Base-by-base conservation (phyloP, 352 stramenopile genomes). In the Phytopythium helicoides region DNA sequence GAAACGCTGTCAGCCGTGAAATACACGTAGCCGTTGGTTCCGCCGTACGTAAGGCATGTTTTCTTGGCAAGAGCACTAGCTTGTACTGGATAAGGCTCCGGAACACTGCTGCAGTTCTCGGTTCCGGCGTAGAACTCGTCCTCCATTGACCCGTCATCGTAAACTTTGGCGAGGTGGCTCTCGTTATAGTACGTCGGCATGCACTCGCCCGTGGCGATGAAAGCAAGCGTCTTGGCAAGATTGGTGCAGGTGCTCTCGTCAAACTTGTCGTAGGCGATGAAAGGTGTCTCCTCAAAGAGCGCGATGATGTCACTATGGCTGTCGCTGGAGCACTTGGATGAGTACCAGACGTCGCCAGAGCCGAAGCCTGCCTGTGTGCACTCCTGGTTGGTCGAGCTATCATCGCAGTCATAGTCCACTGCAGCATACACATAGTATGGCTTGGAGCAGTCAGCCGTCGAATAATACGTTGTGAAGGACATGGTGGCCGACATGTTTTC, bases 121-220 rank as follows among this genome's bases (percentile, higher is more conserved):
- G 8, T 44, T 8, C 23, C 38, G 16, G 10, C 14, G 38, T 44
- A 44, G 38, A 21, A 19, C 6, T 44, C 38, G 10, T 25, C 16
- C 38, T 15, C 38, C 16, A 22, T 19, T 10, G 12, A 11, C 4
- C 38, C 38, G 16, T 11, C 12, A 7, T 11, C 38, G 38, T 44
- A 44, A 7, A 44, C 10, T 19, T 19, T 18, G 38, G 38, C 38
- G 38, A 23, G 21, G 38, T 25, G 6, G 14, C 3, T 25, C 1
- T 21, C 10, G 6, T 34, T 36, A 10, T 48, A 55, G n/a, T 60
- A 58, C 40, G 37, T 18, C 16, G 55, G 31, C 3, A 23, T 38
- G 38, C 66, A 15, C 22, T 56, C 55, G 21, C 58, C 63, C 0
- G 53, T 33, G 8, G 38, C 38, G 16, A 23, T 8, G 38, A 12